Percentiles rank a stretch among this genome's conserved stretches.
These are phyloP conservation scores for Deakozyma indianensis DNA, from an alignment of 805 yeast genomes.

Conservation along the genomic window DNA sequence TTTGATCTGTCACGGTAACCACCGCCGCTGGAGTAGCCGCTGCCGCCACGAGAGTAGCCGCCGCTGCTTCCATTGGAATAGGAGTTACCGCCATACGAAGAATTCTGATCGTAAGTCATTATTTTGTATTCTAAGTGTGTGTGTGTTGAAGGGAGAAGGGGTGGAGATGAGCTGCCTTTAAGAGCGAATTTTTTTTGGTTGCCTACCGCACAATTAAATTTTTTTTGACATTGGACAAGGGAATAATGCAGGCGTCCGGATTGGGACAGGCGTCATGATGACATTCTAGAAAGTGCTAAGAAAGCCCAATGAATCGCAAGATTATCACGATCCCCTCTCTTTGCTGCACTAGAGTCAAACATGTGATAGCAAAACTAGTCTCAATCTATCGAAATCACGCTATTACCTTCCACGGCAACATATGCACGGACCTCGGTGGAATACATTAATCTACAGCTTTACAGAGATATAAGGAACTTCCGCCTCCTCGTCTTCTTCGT, in stretches of 20 bases:
- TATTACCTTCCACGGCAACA: too few relatives aligned
- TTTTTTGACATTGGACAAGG: not conserved
- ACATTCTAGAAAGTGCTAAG: too few relatives aligned
- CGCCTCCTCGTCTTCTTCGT: conserved; percentile 83
- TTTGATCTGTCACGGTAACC: conserved; percentile 16
- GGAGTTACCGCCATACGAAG: not conserved
- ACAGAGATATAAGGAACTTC: not conserved
- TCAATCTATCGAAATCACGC: too few relatives aligned
- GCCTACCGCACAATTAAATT: not conserved
- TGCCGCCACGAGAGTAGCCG: conserved; percentile 1
- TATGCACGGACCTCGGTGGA: too few relatives aligned
- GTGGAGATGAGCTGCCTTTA: not conserved
- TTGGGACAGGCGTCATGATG: too few relatives aligned
- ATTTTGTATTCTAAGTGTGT: not conserved
- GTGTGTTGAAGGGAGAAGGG: not conserved
- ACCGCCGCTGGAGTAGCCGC: not conserved
- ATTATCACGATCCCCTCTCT: too few relatives aligned
- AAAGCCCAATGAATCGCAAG: too few relatives aligned
- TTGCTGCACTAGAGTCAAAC: too few relatives aligned
- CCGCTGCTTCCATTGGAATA: not conserved
- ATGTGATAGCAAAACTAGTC: too few relatives aligned
- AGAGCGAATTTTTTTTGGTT: not conserved
- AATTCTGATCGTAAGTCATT: not conserved
- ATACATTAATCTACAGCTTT: too few relatives aligned
- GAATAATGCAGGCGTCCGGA: too few relatives aligned